Evolutionary conservation across 192 early-diverging fungal genomes (phyloP).

Genomic region (Thamnidium elegans): DNA sequence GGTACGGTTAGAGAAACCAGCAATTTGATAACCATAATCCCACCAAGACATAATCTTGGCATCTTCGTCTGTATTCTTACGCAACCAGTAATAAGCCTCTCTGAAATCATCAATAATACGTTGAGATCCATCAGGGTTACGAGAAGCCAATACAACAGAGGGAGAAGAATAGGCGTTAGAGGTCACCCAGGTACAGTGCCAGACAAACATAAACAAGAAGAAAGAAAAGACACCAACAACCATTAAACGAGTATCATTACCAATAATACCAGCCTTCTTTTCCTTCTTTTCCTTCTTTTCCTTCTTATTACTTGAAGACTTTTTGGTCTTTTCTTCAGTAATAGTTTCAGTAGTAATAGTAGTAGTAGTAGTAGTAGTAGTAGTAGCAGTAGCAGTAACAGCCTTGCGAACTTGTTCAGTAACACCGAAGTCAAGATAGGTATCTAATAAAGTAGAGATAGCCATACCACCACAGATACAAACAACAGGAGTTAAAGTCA

Average conservation of each 20-base stretch:
- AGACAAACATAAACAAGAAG: conserved; percentile 81
- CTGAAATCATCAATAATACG: conserved; percentile 99
- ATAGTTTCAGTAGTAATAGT: not conserved
- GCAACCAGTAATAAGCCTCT: conserved; percentile 99
- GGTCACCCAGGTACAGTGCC: conserved; percentile 99
- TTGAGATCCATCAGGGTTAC: conserved; percentile 83
- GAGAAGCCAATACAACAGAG: conserved; percentile 94
- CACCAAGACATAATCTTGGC: conserved; percentile 99
- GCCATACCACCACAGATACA: conserved; percentile 93
- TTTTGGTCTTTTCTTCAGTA: conserved; percentile 5
- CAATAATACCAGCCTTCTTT: conserved; percentile 43
- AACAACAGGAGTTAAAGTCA: conserved; percentile 96
- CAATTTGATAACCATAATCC: conserved; percentile 99
- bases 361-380: conserved; percentile 10
- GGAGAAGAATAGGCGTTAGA: conserved; percentile 98
- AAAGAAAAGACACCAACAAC: conserved; percentile 67
- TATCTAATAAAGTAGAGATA: conserved; percentile 82
- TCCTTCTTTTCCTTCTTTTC: conserved; percentile 33
- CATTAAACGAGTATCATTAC: conserved; percentile 50
- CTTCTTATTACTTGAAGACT: not conserved
- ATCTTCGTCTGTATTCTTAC: conserved; percentile 90
- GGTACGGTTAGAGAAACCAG: conserved; percentile 96
- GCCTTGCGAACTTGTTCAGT: not conserved
- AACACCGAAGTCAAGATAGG: conserved; percentile 61
- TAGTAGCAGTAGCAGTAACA: conserved; percentile 3